These are phyloP conservation scores for Camellia japonica DNA, from an alignment of 148 eudicot genomes.

Conservation along the genomic window DNA sequence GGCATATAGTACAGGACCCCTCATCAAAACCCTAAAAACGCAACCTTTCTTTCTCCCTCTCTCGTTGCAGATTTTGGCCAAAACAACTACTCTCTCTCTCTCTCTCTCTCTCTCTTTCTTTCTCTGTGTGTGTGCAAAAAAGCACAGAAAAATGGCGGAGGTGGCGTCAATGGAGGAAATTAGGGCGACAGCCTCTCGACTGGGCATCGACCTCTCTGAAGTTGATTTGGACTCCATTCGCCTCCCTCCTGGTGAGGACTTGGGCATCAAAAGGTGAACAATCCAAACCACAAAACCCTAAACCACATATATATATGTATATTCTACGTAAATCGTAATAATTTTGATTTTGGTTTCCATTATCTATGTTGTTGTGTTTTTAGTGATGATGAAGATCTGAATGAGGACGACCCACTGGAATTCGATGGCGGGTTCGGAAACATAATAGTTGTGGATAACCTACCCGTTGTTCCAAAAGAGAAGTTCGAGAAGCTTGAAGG, in stretches of 20 bases:
- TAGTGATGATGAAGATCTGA: conserved; percentile 65
- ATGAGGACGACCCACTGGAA: conserved; percentile 52
- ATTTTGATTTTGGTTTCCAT: not conserved
- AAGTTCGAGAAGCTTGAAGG: conserved; percentile 81
- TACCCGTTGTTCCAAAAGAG: conserved; percentile 73
- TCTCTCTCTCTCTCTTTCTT: no score
- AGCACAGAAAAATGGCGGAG: conserved; percentile 28
- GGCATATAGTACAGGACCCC: no score
- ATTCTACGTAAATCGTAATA: not conserved
- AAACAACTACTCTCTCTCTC: no score
- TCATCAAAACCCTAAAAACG: no score
- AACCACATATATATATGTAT: no score
- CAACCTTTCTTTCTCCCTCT: no score
- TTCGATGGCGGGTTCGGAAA: conserved; percentile 65
- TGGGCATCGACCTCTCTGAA: conserved; percentile 39
- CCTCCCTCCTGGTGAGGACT: conserved; percentile 61
- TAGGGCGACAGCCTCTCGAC: conserved; percentile 36
- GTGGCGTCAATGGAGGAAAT: conserved; percentile 45
- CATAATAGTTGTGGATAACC: conserved; percentile 71
- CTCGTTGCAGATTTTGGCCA: no score
- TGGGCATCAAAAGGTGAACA: conserved; percentile 58
- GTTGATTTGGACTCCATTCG: conserved; percentile 48
- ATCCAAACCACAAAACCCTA: not conserved
- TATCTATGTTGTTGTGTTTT: not conserved
- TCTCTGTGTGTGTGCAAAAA: no score